These are phyloP conservation scores for Erythrobasidium yunnanense DNA, from an alignment of 768 basidiomycete genomes.

Conservation along the genomic window DNA sequence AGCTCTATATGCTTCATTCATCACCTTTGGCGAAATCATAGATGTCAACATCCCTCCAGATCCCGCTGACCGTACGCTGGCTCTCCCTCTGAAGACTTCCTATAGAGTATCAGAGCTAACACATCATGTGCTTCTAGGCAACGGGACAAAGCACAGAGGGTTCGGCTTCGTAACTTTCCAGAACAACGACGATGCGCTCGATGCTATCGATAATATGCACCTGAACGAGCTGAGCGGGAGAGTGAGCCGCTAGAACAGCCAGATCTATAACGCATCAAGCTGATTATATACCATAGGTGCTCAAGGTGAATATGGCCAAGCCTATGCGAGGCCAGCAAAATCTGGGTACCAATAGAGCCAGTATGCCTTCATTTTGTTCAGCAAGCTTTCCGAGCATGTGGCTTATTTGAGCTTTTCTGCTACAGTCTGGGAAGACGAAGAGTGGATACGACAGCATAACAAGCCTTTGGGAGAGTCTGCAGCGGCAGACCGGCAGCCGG, in stretches of 20 bases:
- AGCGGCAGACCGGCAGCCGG: constrained; percentile 17
- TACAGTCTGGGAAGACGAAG: constrained; percentile 21
- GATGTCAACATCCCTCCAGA: constrained; percentile 20
- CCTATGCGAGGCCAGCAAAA: constrained; percentile 1
- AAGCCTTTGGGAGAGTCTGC: constrained; percentile 6
- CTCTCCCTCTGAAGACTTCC: not conserved
- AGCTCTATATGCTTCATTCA: constrained; percentile 28
- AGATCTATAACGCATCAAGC: not conserved
- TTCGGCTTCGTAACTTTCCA: constrained; percentile 86
- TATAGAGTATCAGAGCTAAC: not conserved
- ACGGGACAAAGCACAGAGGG: constrained; percentile 49
- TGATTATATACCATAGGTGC: not conserved
- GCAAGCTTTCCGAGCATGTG: not conserved
- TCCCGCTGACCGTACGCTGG: not conserved
- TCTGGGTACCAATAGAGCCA: constrained; percentile 3
- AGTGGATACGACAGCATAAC: constrained; percentile 8
- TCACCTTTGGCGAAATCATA: constrained; percentile 20
- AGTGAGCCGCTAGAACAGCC: constrained; percentile 49
- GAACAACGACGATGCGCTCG: constrained; percentile 71
- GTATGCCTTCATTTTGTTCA: not conserved
- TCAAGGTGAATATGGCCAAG: constrained; percentile 22
- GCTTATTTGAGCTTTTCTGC: not conserved
- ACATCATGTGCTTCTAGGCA: not conserved
- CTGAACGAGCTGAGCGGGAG: constrained; percentile 72
- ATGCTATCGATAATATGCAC: constrained; percentile 99